Percentiles rank a stretch among this genome's conserved stretches.
phyloP scores from a whole-genome alignment of 176 grass and related monocot species.

The Urochloa ruziziensis region DNA sequence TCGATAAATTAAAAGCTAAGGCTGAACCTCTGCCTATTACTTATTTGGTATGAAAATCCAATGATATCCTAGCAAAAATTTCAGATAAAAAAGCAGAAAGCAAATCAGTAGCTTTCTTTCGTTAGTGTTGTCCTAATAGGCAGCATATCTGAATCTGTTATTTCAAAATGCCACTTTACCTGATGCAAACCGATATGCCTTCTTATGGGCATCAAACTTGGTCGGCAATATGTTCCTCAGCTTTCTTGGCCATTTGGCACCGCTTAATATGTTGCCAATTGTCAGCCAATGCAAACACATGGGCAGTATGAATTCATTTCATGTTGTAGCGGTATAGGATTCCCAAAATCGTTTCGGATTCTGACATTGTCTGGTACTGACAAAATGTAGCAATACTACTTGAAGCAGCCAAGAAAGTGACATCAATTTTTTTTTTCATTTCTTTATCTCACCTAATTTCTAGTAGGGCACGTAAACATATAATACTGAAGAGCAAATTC shows the following conservation, averaged over 20 bases:
- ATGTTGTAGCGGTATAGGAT: conserved; percentile 41
- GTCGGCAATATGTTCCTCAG: conserved; percentile 35
- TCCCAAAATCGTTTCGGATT: conserved; percentile 36
- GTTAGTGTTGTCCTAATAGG: conserved; percentile 62
- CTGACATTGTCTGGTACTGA: conserved; percentile 16
- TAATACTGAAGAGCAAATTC: conserved; percentile 22
- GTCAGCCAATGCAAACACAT: conserved; percentile 16
- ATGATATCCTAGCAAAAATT: conserved; percentile 1
- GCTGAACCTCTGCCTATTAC: conserved; percentile 9
- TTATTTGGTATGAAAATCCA: neutral
- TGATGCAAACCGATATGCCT: conserved; percentile 37
- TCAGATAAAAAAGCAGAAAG: conserved; percentile 12
- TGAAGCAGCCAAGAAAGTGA: conserved; percentile 15
- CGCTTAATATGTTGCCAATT: conserved; percentile 9
- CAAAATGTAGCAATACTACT: conserved; percentile 15
- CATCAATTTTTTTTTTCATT: neutral
- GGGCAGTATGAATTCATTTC: conserved; percentile 28
- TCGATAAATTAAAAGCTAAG: neutral
- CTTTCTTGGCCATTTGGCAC: neutral
- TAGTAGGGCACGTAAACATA: neutral
- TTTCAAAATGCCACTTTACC: conserved; percentile 43
- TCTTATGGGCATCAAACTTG: conserved; percentile 42
- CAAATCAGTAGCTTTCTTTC: conserved; percentile 23
- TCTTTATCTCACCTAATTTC: conserved; percentile 21
- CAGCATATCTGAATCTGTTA: conserved; percentile 47